A percentile compares a stretch with the other conserved stretches of the same genome.
Evolutionary conservation across 352 stramenopile genomes (phyloP).

Genomic region (Phytophthora syringae): DNA sequence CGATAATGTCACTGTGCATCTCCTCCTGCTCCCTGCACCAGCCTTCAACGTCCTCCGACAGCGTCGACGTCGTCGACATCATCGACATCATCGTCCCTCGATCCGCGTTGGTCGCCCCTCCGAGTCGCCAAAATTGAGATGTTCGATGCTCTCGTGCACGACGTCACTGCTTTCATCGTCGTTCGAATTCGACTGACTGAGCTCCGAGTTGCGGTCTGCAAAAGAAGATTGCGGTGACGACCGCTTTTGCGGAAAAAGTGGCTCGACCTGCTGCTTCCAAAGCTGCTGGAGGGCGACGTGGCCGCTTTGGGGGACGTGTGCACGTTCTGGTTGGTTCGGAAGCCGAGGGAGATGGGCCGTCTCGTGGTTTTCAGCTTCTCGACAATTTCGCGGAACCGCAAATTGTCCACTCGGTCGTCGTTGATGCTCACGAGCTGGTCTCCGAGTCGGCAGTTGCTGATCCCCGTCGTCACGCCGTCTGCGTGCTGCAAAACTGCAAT

Average conservation of each 20-base stretch:
- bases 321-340: slow-evolving; percentile 71
- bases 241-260: slow-evolving; percentile 21
- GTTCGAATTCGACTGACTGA: slow-evolving; percentile 5
- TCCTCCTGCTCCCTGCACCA: slow-evolving; percentile 86
- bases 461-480: slow-evolving; percentile 78
- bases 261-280: slow-evolving; percentile 15
- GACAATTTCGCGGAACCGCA: slow-evolving; percentile 77
- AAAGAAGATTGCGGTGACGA: not conserved
- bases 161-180: slow-evolving; percentile 36
- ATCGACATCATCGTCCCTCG: slow-evolving; percentile 53
- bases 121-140: slow-evolving; percentile 21
- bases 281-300: slow-evolving; percentile 12
- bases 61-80: slow-evolving; percentile 58
- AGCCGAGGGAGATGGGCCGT: slow-evolving; percentile 74
- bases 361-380: slow-evolving; percentile 77
- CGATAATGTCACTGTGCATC: slow-evolving; percentile 84
- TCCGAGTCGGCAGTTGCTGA: slow-evolving; percentile 76
- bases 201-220: slow-evolving; percentile 18
- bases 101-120: slow-evolving; percentile 23
- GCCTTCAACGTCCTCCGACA: slow-evolving; percentile 81
- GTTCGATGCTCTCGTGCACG: slow-evolving; percentile 29
- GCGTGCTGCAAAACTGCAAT: slow-evolving; percentile 83
- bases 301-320: slow-evolving; percentile 62
- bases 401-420: slow-evolving; percentile 61
- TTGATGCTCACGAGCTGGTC: slow-evolving; percentile 83